Percentiles rank a stretch among this genome's conserved stretches.
Evolutionary conservation across 805 yeast species (phyloP).

Genomic region (Metschnikowia continentalis): DNA sequence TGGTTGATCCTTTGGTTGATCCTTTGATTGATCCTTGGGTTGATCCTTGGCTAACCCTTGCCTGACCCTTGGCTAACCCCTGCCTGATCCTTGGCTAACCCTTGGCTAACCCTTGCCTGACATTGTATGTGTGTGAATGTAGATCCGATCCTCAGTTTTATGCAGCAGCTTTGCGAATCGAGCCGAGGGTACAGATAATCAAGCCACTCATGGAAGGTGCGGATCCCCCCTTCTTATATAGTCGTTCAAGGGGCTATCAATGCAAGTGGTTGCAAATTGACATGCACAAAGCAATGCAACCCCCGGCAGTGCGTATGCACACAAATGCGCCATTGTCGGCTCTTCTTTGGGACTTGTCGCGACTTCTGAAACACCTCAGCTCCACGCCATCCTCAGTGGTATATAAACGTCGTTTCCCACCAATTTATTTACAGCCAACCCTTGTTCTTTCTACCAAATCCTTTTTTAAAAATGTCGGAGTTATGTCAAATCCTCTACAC

Average conservation of each 20-base stretch:
- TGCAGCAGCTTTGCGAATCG: neutral
- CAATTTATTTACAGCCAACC: neutral
- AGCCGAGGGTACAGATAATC: neutral
- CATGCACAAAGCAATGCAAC: neutral
- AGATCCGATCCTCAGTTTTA: too few relatives aligned
- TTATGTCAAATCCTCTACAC: conserved; percentile 68
- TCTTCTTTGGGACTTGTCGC: conserved; percentile 1
- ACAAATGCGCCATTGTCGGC: conserved; percentile 3
- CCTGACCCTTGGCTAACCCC: too few relatives aligned
- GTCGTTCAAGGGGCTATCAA: neutral
- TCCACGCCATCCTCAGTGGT: neutral
- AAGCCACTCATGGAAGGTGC: neutral
- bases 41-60: neutral
- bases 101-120: too few relatives aligned
- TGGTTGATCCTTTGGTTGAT: too few relatives aligned
- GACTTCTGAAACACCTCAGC: neutral
- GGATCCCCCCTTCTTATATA: neutral
- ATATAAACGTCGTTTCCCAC: neutral
- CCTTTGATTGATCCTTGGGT: too few relatives aligned
- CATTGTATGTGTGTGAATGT: too few relatives aligned
- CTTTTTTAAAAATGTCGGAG: conserved; percentile 15
- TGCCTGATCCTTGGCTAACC: too few relatives aligned
- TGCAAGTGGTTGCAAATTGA: conserved; percentile 2
- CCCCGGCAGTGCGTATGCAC: neutral
- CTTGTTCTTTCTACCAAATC: neutral